Conservation (phyloP, 176 grass and related monocot species). For the Microstegium vimineum region DNA sequence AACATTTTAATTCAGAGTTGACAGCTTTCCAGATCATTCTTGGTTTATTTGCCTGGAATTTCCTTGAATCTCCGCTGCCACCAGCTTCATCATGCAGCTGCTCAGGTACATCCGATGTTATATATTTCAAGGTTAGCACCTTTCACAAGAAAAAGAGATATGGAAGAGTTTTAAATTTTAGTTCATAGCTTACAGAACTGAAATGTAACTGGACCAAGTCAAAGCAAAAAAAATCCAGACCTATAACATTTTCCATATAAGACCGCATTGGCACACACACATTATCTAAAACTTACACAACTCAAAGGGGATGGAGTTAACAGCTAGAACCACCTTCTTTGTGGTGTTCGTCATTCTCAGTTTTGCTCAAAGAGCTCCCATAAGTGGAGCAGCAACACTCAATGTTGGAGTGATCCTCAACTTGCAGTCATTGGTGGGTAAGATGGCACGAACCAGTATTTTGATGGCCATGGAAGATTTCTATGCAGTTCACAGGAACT, state of each 20-base stretch:
- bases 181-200: background rate
- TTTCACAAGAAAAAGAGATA: background rate
- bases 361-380: background rate
- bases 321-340: background rate
- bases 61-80: background rate
- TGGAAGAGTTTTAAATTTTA: background rate
- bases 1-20: too few species aligned
- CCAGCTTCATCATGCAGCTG: conserved; percentile 6
- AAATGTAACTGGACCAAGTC: background rate
- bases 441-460: conserved; percentile 36
- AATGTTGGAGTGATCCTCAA: conserved; percentile 52
- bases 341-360: background rate
- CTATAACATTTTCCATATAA: background rate
- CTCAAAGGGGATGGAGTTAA: background rate
- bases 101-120: background rate
- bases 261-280: background rate
- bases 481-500: conserved; percentile 24
- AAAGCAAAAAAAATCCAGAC: background rate
- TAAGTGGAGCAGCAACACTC: background rate
- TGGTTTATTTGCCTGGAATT: too few species aligned
- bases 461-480: conserved; percentile 53
- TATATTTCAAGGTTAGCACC: background rate
- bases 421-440: conserved; percentile 11
- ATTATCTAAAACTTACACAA: conserved; percentile 1
- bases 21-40: too few species aligned